phyloP scores from a whole-genome alignment of 371 early-diverging fungal genomes.

The Blastocladiella emersonii region DNA sequence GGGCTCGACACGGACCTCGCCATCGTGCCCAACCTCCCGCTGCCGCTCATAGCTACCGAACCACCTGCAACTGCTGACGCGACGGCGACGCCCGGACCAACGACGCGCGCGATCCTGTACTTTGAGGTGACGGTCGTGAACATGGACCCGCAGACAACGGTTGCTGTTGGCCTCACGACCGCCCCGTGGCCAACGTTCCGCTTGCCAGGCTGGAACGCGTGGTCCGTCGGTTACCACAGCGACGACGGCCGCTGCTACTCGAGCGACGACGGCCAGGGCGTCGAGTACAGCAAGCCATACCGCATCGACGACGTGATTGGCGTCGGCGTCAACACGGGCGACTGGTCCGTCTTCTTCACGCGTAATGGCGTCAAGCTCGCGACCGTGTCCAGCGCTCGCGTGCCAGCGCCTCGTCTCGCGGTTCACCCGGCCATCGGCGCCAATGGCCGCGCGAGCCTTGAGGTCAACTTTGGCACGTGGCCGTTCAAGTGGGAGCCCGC shows the following conservation, averaged over 20 bases:
- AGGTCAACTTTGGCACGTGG: too few species aligned
- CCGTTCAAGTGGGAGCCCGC: neutral
- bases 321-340: slow-evolving; percentile 56
- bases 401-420: too few species aligned
- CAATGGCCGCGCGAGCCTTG: too few species aligned
- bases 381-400: neutral
- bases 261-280: slow-evolving; percentile 47
- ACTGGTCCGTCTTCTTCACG: too few species aligned
- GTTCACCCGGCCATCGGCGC: too few species aligned
- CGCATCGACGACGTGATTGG: slow-evolving; percentile 60
- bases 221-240: slow-evolving; percentile 55
- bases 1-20: neutral
- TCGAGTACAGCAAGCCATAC: slow-evolving; percentile 41
- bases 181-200: slow-evolving; percentile 50
- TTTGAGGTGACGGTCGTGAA: too few species aligned
- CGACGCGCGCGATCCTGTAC: slow-evolving; percentile 11
- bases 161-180: slow-evolving; percentile 42
- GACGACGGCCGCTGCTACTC: slow-evolving; percentile 47
- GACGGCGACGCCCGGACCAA: slow-evolving; percentile 4
- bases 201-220: slow-evolving; percentile 52
- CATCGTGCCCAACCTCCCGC: neutral
- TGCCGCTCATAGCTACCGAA: slow-evolving; percentile 9
- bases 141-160: too few species aligned
- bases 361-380: too few species aligned
- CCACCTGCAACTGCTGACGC: too few species aligned